Evolutionary conservation across 495 filamentous ascomycete species (phyloP).

Genomic region (Antarctomyces pellizariae): DNA sequence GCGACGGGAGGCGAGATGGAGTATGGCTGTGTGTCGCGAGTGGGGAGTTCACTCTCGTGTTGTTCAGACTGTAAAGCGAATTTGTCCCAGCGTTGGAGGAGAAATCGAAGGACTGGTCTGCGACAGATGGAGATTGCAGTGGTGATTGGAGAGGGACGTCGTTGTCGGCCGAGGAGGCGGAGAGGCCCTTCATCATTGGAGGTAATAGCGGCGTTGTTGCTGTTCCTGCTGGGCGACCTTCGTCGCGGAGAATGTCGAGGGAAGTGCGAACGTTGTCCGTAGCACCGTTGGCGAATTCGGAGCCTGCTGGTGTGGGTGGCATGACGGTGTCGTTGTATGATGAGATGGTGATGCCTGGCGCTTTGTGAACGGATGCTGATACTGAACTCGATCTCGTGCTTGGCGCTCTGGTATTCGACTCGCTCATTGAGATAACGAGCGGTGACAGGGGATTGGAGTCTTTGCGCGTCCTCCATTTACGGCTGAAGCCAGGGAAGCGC

Average conservation of each 20-base stretch:
- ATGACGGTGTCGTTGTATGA: conserved; percentile 27
- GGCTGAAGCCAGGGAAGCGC: conserved; percentile 48
- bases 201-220: conserved; percentile 69
- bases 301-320: conserved; percentile 40
- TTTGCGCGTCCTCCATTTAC: conserved; percentile 14
- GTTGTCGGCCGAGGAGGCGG: conserved; percentile 15
- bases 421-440: conserved; percentile 3
- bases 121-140: conserved; percentile 51
- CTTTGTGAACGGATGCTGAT: conserved; percentile 28
- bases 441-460: conserved; percentile 21
- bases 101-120: conserved; percentile 7
- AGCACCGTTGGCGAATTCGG: conserved; percentile 32
- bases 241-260: conserved; percentile 30
- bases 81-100: conserved; percentile 7
- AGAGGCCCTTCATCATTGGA: conserved; percentile 31
- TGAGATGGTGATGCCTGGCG: too few species aligned
- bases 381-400: conserved; percentile 36
- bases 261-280: conserved; percentile 14
- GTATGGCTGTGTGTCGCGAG: too few species aligned
- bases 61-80: too few species aligned
- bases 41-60: conserved; percentile 20
- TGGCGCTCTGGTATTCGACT: conserved; percentile 10
- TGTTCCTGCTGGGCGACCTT: conserved; percentile 33
- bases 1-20: conserved; percentile 51
- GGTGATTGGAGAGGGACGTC: conserved; percentile 40